Evolutionary conservation across 1,284 basidiomycete species (phyloP).

Genomic region (Bondarzewia mesenterica): DNA sequence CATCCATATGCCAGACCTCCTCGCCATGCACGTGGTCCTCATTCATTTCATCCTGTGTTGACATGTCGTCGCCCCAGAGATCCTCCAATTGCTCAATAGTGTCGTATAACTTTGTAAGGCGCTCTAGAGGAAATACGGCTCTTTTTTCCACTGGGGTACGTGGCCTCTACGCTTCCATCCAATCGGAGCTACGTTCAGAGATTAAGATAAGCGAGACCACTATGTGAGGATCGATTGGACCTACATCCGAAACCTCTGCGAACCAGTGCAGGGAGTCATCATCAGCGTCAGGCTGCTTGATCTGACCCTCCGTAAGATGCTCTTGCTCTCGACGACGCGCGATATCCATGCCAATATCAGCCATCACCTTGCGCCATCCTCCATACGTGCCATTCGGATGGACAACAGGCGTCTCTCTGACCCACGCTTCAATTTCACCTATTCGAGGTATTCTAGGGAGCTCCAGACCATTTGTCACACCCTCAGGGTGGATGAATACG

Average conservation of each 20-base stretch:
- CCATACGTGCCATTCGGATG: constrained; percentile 39
- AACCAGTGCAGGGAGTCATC: constrained; percentile 55
- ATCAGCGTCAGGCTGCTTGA: constrained; percentile 35
- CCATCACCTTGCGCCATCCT: constrained; percentile 67
- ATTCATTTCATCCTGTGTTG: constrained; percentile 25
- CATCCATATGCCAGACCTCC: constrained; percentile 47
- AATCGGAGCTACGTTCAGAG: constrained; percentile 46
- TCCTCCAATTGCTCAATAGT: constrained; percentile 74
- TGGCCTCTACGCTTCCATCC: constrained; percentile 62
- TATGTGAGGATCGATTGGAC: background rate
- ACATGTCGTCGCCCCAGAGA: constrained; percentile 48
- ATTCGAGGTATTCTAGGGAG: constrained; percentile 65
- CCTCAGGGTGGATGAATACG: constrained; percentile 69
- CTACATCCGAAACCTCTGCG: constrained; percentile 72
- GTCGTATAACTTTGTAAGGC: constrained; percentile 66
- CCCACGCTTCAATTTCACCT: constrained; percentile 75
- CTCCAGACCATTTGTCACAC: constrained; percentile 58
- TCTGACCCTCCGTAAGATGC: constrained; percentile 31
- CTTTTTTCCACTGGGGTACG: constrained; percentile 46
- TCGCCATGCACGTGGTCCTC: constrained; percentile 25
- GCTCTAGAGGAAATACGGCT: constrained; percentile 47
- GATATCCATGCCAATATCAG: constrained; percentile 50
- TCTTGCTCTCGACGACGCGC: constrained; percentile 36
- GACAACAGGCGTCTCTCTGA: constrained; percentile 48
- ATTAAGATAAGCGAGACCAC: background rate